Percentiles rank a stretch among this genome's conserved stretches.
phyloP scores from a whole-genome alignment of 2,329 filamentous ascomycete species.

The Penicillium italicum region DNA sequence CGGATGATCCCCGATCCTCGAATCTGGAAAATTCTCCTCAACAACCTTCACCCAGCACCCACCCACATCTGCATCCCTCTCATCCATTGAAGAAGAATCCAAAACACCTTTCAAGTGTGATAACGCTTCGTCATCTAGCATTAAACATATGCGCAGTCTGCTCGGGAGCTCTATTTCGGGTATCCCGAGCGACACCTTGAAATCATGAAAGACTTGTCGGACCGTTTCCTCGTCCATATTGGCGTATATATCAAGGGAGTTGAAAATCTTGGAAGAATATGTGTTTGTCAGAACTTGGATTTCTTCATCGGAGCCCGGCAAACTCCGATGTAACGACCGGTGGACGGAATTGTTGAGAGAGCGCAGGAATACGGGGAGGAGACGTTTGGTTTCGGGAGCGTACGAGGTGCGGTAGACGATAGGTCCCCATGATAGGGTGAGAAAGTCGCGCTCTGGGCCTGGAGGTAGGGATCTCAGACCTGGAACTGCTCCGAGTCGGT shows the following conservation, averaged over 20 bases:
- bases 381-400: constrained; percentile 23
- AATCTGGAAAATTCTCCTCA: constrained; percentile 31
- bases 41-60: constrained; percentile 27
- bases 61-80: constrained; percentile 10
- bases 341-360: constrained; percentile 58
- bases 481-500: constrained; percentile 23
- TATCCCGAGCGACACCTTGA: constrained; percentile 26
- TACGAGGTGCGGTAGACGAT: constrained; percentile 30
- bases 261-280: constrained; percentile 30
- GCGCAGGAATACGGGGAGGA: constrained; percentile 55
- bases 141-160: constrained; percentile 26
- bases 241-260: constrained; percentile 11
- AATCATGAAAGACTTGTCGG: constrained; percentile 27
- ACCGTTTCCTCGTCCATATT: constrained; percentile 18
- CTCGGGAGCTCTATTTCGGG: constrained; percentile 27
- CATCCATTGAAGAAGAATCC: constrained; percentile 12
- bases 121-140: constrained; percentile 28
- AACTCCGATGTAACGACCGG: constrained; percentile 15
- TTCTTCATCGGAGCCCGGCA: constrained; percentile 24
- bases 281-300: constrained; percentile 15
- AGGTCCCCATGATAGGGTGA: constrained; percentile 31
- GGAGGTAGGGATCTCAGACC: constrained; percentile 27
- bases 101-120: constrained; percentile 15
- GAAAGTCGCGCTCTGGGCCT: constrained; percentile 28
- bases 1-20: constrained; percentile 13